Percentiles rank a stretch among this genome's conserved stretches.
These are phyloP conservation scores for Darksidea phi DNA, from an alignment of 495 filamentous ascomycete genomes.

Conservation along the genomic window DNA sequence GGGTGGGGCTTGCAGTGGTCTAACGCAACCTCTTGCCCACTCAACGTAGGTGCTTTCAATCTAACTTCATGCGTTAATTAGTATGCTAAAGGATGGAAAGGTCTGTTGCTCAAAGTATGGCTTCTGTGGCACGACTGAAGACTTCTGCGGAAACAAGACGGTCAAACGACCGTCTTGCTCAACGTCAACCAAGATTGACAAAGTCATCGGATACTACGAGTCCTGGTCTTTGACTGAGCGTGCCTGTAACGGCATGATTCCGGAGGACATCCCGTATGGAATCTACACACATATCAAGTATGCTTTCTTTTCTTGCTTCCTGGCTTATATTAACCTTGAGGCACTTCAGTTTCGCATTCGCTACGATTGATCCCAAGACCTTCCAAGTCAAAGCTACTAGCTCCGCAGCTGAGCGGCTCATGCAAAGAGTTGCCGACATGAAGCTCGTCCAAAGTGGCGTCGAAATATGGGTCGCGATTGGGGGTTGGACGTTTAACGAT, in stretches of 20 bases:
- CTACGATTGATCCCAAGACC: not conserved
- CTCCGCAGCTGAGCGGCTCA: not conserved
- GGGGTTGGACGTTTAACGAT: not conserved
- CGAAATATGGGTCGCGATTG: not conserved
- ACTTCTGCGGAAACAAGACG: not conserved
- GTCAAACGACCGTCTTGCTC: not conserved
- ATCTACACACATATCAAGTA: not conserved
- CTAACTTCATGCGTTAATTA: too few species aligned
- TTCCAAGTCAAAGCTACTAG: not conserved
- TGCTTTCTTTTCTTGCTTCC: not conserved
- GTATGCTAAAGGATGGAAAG: not conserved
- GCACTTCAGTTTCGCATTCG: not conserved
- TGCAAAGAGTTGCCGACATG: not conserved
- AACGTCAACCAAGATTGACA: not conserved
- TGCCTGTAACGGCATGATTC: not conserved
- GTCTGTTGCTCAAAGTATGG: not conserved
- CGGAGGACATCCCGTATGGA: not conserved
- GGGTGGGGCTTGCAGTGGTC: too few species aligned
- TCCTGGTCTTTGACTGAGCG: not conserved
- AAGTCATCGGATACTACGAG: not conserved
- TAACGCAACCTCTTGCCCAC: too few species aligned
- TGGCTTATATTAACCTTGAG: not conserved
- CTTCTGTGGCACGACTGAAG: not conserved
- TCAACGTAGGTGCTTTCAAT: too few species aligned
- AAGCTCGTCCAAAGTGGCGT: not conserved